Base-by-base conservation (phyloP, 2,329 filamentous ascomycete species). In the Cladobotryum protrusum region DNA sequence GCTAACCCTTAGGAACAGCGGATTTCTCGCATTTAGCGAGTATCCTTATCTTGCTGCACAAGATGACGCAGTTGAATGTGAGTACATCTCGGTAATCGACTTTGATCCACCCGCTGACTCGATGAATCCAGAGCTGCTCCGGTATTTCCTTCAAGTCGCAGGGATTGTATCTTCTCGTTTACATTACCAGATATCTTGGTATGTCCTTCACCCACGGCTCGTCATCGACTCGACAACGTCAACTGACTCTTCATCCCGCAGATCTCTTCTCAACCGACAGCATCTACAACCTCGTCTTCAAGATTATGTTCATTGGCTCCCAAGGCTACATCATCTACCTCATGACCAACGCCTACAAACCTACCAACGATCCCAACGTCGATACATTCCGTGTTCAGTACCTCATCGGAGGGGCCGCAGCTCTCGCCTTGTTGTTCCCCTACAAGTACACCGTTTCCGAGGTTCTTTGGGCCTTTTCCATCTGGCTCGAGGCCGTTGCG, bases 141-240 rank as follows among this genome's bases (percentile, higher is more conserved):
- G 93, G 93, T 61, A 92, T 99, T 71, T 99, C 93, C 14, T 97
- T 99, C 81, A 99, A 99, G 70, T 96, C 92, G 54, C 93, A 99
- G 78, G 89, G 85, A 45, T 80, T 99, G 50, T 99, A 99, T 72
- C 77, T 97, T 59, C 74, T 96, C 41, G 93, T 99, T 62, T 99
- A 99, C 71, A 67, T 95, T 40, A 95, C 91, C 55, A 83, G 93
- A 65, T 99, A 99, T 71, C 81, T 99, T 55, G 86, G 86, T 89
- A 73, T 48, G 61, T n/a, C 19, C 18, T 40, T 29, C 34, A n/a
- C 20, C 19, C 12, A 40, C 41, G 29, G 5, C 29, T 43, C 17
- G 20, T 14, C 18, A 8, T 32, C 34, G 34, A 37, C 40, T 15
- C 40, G 36, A 17, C 15, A 17, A 13, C 12, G 29, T 33, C 40